Percentiles rank a stretch among this genome's conserved stretches.
These are phyloP conservation scores for Luvunga scandens DNA, from an alignment of 345 rosid genomes.

Conservation along the genomic window DNA sequence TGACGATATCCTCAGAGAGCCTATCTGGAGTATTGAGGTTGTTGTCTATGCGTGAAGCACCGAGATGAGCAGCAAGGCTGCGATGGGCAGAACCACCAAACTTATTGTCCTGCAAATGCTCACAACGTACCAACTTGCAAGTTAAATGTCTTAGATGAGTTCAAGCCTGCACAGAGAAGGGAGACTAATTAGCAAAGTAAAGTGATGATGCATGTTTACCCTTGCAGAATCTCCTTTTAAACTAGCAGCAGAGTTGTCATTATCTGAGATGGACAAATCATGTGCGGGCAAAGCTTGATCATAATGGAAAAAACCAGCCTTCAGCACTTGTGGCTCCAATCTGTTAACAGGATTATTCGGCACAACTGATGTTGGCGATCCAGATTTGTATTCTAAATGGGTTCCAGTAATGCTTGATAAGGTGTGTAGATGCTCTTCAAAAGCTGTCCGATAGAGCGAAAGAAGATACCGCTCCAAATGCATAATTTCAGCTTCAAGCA, in stretches of 20 bases:
- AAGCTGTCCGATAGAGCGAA: constrained; percentile 70
- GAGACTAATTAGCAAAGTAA: not conserved
- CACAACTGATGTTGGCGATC: constrained; percentile 23
- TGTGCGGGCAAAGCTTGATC: constrained; percentile 43
- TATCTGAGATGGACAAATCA: constrained; percentile 36
- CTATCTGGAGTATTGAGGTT: constrained; percentile 46
- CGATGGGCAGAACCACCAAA: constrained; percentile 42
- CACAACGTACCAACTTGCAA: not conserved
- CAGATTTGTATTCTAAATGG: constrained; percentile 21
- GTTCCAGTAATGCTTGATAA: constrained; percentile 27
- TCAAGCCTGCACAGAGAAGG: not conserved
- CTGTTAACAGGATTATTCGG: constrained; percentile 25
- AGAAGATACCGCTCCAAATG: constrained; percentile 65
- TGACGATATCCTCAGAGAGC: constrained; percentile 71
- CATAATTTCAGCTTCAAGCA: constrained; percentile 65
- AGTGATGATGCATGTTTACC: constrained; percentile 36
- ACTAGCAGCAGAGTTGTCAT: constrained; percentile 34
- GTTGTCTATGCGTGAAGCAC: constrained; percentile 37
- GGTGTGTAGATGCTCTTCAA: constrained; percentile 43
- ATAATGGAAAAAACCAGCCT: constrained; percentile 21
- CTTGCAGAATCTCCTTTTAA: constrained; percentile 34
- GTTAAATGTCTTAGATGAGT: not conserved
- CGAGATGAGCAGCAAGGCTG: constrained; percentile 79
- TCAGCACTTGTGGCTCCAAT: constrained; percentile 27
- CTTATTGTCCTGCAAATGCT: constrained; percentile 39